These are phyloP conservation scores for Eimeria praecox DNA, from an alignment of 169 alveolate species.

Conservation along the genomic window DNA sequence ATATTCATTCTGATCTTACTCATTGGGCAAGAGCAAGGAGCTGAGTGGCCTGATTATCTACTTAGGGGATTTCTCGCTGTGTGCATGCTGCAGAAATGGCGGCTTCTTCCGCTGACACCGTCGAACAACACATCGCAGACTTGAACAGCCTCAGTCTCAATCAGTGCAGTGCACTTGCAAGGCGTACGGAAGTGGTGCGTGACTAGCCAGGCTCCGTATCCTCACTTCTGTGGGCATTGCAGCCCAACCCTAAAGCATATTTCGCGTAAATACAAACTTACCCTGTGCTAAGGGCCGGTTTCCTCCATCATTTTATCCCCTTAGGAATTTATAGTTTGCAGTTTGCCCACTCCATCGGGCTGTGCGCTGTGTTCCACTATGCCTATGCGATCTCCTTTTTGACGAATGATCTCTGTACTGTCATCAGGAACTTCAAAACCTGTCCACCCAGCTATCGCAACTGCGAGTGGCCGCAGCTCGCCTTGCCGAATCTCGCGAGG, in stretches of 20 bases:
- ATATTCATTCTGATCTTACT: no score
- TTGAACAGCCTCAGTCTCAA: slow-evolving; percentile 30
- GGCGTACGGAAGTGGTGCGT: slow-evolving; percentile 66
- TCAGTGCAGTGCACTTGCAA: slow-evolving; percentile 39
- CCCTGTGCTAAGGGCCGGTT: not conserved
- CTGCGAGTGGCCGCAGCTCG: slow-evolving; percentile 77
- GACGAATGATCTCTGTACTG: not conserved
- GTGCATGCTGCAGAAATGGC: slow-evolving; percentile 43
- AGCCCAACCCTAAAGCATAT: not conserved
- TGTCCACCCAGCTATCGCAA: slow-evolving; percentile 57
- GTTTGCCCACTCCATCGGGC: not conserved
- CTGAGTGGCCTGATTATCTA: not conserved
- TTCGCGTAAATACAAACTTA: not conserved
- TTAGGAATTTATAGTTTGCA: not conserved
- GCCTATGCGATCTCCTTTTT: not conserved
- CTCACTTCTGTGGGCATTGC: not conserved
- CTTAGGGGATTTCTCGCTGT: not conserved
- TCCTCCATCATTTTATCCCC: not conserved
- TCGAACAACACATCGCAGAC: slow-evolving; percentile 45
- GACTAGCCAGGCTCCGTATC: not conserved
- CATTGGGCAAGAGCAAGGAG: not conserved
- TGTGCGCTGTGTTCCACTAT: not conserved
- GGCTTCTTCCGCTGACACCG: slow-evolving; percentile 52
- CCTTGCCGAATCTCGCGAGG: slow-evolving; percentile 78
- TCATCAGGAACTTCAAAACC: slow-evolving; percentile 73